Conservation (phyloP, 2,329 filamentous ascomycete genomes). For the Teratosphaeriaceae sp. region DNA sequence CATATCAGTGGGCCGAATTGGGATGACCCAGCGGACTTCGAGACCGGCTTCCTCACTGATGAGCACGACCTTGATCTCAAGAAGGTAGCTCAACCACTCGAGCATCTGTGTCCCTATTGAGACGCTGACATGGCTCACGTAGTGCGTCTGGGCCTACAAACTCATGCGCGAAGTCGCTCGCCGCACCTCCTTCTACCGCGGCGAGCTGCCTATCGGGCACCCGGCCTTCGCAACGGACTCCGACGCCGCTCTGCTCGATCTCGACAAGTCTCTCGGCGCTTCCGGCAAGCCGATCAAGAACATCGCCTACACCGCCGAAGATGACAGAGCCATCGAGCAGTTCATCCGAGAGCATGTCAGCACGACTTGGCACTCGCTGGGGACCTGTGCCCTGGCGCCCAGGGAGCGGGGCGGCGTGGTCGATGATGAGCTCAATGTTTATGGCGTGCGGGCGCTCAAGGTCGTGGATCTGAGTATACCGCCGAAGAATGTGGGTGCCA, state of each 20-base stretch:
- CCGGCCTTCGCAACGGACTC: constrained; percentile 32
- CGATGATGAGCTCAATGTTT: constrained; percentile 32
- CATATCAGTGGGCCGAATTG: constrained; percentile 48
- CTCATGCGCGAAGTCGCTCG: constrained; percentile 53
- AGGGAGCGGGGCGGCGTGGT: constrained; percentile 33
- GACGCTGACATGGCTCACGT: too few relatives aligned
- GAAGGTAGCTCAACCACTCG: too few relatives aligned
- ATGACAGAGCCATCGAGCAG: constrained; percentile 34
- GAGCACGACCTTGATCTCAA: constrained; percentile 42
- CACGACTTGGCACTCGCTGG: constrained; percentile 36
- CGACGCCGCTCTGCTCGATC: constrained; percentile 35
- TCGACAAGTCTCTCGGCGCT: constrained; percentile 16
- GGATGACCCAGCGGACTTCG: constrained; percentile 29
- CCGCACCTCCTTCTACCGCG: constrained; percentile 45
- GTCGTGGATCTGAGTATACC: constrained; percentile 37
- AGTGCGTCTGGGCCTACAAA: constrained; percentile 63
- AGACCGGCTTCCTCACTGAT: constrained; percentile 39
- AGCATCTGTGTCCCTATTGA: not conserved
- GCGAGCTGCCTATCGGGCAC: constrained; percentile 31
- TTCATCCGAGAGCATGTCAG: constrained; percentile 34
- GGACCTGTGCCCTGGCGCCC: constrained; percentile 32
- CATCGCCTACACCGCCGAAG: constrained; percentile 36
- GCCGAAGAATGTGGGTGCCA: constrained; percentile 38
- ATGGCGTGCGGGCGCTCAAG: constrained; percentile 35
- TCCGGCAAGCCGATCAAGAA: constrained; percentile 32